Conservation (phyloP, 208 protist species). For the Acanthamoeba royreba region DNA sequence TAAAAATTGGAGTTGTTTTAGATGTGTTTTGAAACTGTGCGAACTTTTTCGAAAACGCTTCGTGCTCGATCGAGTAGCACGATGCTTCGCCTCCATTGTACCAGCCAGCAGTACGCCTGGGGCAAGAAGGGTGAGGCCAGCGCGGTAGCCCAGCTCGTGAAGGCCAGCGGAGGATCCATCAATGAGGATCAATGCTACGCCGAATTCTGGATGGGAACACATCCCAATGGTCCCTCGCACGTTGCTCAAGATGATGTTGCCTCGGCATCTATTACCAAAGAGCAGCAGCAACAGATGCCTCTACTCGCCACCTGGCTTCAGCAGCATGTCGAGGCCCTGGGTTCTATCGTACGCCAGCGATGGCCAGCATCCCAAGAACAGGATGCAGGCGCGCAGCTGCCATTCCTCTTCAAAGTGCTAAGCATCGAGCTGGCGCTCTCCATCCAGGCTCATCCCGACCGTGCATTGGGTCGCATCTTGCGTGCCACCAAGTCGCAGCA, state of each 20-base stretch:
- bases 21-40: neutral
- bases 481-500: conserved; percentile 86
- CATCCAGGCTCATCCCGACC: conserved; percentile 97
- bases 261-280: conserved; percentile 72
- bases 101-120: conserved; percentile 22
- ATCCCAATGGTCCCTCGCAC: conserved; percentile 88
- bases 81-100: neutral
- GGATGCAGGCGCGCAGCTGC: conserved; percentile 82
- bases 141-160: neutral
- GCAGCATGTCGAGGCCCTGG: neutral
- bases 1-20: no score
- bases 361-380: conserved; percentile 67
- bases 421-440: conserved; percentile 93
- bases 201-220: conserved; percentile 98
- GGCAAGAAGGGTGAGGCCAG: neutral
- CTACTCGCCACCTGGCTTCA: neutral
- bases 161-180: neutral
- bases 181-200: conserved; percentile 76
- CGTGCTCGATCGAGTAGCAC: no score
- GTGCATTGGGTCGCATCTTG: conserved; percentile 88
- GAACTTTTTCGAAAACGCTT: neutral
- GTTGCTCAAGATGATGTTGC: conserved; percentile 18
- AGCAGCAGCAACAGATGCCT: neutral
- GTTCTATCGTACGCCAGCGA: neutral
- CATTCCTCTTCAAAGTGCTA: conserved; percentile 96